A percentile compares a stretch with the other conserved stretches of the same genome.
These are phyloP conservation scores for Dimocarpus longan DNA, from an alignment of 345 rosid species.

Conservation along the genomic window DNA sequence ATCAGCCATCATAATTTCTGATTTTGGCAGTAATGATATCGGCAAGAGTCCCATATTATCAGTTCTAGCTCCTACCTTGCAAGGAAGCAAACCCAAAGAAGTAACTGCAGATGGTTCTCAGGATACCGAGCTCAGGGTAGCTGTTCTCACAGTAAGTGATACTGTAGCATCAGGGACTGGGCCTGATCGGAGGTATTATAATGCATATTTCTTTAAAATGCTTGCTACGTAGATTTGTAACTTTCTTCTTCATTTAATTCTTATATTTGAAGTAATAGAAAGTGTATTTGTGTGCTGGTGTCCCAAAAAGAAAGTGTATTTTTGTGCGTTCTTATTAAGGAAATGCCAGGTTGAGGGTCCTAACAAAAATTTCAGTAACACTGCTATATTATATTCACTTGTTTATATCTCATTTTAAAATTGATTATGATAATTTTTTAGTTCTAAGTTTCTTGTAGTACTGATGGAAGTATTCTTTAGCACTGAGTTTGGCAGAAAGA, in stretches of 20 bases:
- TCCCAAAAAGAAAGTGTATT: too few relatives aligned
- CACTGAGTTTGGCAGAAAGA: not conserved
- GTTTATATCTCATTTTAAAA: not conserved
- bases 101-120: conserved; percentile 29
- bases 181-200: conserved; percentile 81
- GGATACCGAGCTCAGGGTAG: conserved; percentile 55
- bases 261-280: not conserved
- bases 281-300: not conserved
- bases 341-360: not conserved
- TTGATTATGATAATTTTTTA: not conserved
- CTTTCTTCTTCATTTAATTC: not conserved
- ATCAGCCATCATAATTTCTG: conserved; percentile 68
- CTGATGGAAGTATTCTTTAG: not conserved
- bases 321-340: not conserved
- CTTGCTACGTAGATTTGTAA: not conserved
- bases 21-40: conserved; percentile 40
- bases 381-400: not conserved
- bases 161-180: conserved; percentile 87
- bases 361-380: not conserved
- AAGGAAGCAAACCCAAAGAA: conserved; percentile 33
- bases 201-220: conserved; percentile 10
- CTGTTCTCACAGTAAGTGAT: conserved; percentile 88
- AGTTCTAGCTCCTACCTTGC: conserved; percentile 37
- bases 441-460: not conserved
- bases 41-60: conserved; percentile 31